phyloP scores from a whole-genome alignment of 2,329 filamentous ascomycete genomes.

The Phaeomoniella chlamydospora region DNA sequence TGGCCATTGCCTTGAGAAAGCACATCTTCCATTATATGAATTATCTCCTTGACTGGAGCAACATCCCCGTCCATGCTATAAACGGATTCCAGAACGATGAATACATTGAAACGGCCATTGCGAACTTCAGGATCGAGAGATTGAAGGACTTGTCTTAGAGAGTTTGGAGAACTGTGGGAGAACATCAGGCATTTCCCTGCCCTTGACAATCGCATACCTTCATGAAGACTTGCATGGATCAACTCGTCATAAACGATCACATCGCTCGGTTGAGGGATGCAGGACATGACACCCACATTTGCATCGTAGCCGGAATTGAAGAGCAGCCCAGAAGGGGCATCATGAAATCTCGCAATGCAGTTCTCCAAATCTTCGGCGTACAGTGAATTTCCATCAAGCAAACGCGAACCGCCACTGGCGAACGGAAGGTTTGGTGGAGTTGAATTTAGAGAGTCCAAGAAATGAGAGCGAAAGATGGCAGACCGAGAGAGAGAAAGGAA shows the following conservation, averaged over 20 bases:
- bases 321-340: no score
- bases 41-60: slow-evolving; percentile 46
- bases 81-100: slow-evolving; percentile 54
- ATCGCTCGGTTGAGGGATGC: slow-evolving; percentile 45
- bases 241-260: slow-evolving; percentile 58
- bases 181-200: slow-evolving; percentile 32
- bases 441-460: no score
- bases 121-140: slow-evolving; percentile 16
- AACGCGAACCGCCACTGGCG: no score
- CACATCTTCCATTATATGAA: slow-evolving; percentile 38
- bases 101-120: slow-evolving; percentile 36
- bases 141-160: slow-evolving; percentile 22
- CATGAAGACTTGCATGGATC: slow-evolving; percentile 65
- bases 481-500: no score
- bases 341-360: slow-evolving; percentile 45
- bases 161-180: slow-evolving; percentile 28
- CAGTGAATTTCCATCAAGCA: slow-evolving; percentile 48
- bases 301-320: slow-evolving; percentile 55
- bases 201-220: slow-evolving; percentile 56
- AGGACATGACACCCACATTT: slow-evolving; percentile 48
- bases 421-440: no score
- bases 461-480: no score
- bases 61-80: slow-evolving; percentile 80
- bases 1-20: slow-evolving; percentile 43
- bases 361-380: slow-evolving; percentile 46